Percentiles rank a stretch among this genome's conserved stretches.
phyloP scores from a whole-genome alignment of 2,329 filamentous ascomycete species.

The Juglanconis sp. region DNA sequence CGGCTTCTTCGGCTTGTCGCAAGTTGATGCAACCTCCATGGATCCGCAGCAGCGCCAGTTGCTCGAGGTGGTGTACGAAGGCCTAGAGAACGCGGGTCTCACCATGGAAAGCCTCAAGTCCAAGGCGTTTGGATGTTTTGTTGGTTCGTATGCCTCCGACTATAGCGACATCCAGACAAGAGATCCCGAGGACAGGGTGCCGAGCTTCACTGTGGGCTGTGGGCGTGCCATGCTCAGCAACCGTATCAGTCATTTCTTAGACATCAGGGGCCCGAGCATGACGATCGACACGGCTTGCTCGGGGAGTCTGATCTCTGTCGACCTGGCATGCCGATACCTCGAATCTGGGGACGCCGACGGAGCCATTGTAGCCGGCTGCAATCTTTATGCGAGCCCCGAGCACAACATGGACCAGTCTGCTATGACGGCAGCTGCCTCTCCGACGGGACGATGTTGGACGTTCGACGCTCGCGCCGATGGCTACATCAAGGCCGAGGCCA shows the following conservation, averaged over 20 bases:
- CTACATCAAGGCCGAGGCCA: conserved; percentile 49
- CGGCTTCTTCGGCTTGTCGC: conserved; percentile 26
- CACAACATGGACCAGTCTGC: conserved; percentile 22
- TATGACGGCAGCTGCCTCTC: conserved; percentile 24
- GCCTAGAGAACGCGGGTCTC: conserved; percentile 21
- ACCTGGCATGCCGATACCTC: conserved; percentile 40
- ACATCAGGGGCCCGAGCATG: conserved; percentile 43
- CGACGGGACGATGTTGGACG: conserved; percentile 29
- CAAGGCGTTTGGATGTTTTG: conserved; percentile 5
- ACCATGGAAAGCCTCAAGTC: conserved; percentile 3
- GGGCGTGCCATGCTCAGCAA: conserved; percentile 39
- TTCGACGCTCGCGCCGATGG: conserved; percentile 46
- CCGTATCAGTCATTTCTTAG: conserved; percentile 44
- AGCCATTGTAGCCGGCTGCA: conserved; percentile 40
- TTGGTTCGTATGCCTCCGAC: conserved; percentile 24
- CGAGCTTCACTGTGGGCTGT: conserved; percentile 31
- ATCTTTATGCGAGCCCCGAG: conserved; percentile 40
- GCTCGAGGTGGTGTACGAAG: conserved; percentile 22
- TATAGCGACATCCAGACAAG: conserved; percentile 31
- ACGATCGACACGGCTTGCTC: conserved; percentile 52
- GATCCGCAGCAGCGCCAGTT: conserved; percentile 24
- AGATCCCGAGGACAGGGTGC: conserved; percentile 24
- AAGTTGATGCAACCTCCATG: conserved; percentile 20
- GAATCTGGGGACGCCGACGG: conserved; percentile 35
- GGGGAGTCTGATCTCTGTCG: conserved; percentile 40